Base-by-base conservation (phyloP, 2,329 filamentous ascomycete genomes). In the Laburnicola sp. region DNA sequence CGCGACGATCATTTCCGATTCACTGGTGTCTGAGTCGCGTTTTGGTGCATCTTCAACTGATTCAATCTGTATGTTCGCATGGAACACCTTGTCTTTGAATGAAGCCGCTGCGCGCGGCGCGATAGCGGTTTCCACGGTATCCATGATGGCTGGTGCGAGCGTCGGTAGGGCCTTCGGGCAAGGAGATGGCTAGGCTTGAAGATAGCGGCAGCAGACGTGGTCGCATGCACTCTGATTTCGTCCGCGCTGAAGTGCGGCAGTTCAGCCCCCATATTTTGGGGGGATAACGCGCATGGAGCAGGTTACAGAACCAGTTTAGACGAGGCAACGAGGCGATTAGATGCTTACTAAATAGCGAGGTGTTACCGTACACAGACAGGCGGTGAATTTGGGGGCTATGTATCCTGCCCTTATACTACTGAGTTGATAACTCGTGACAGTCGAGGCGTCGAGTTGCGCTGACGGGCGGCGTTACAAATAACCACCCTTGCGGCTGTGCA, bases 231-330 rank as follows among this genome's bases (percentile, higher is more conserved):
- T 27, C 30, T 52, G 56, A 61, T 58, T 35, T 42, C 58, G 42
- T 54, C 28, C 25, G 32, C 45, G 41, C 39, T 47, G 34, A 51
- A 49, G 40, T 45, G n/a, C 37, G 44, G 27, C 16, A 50, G 53
- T 61, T 65, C 60, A 59, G 66, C 66, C 67, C 65, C 67, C 57
- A 68, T 59, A 48, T 56, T 48, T 37, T 60, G 49, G 48, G 44
- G 54, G 50, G 26, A 54, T 45, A 54, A 53, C 44, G 52, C 49
- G 40, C 30, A 36, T 37, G 53, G 43, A 51, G 31, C 45, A 49
- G 3, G 28, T 36, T 21, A 32, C 50, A 27, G 37, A 46, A 54
- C 21, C 49, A 52, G 44, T 47, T 40, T 46, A 50, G 50, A 32
- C 28, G 39, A 42, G 52, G 47, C 48, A 45, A 49, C 16, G 16